Evolutionary conservation across 306 rosid species (phyloP).

Genomic region (Begonia fuchsioides): DNA sequence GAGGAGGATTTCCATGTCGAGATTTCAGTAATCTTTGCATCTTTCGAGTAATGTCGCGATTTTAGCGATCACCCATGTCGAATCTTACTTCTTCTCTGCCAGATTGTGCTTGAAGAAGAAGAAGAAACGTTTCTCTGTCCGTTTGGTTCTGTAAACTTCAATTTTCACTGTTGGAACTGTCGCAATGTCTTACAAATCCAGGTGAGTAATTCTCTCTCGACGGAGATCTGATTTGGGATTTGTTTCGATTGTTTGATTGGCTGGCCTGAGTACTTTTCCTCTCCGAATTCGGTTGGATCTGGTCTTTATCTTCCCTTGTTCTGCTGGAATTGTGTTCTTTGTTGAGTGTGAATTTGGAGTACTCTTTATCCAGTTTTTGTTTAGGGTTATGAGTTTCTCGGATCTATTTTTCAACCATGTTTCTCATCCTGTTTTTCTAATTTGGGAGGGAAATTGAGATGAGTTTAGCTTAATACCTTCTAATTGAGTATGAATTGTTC

Average conservation of each 20-base stretch:
- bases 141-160: conserved; percentile 6
- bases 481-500: conserved; percentile 6
- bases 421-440: background rate
- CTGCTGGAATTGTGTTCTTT: no score
- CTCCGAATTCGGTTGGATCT: conserved; percentile 29
- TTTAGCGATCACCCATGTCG: conserved; percentile 20
- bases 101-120: background rate
- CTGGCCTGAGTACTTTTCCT: conserved; percentile 9
- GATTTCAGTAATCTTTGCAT: background rate
- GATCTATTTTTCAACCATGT: conserved; percentile 3
- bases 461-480: conserved; percentile 13
- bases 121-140: conserved; percentile 2
- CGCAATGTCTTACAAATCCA: conserved; percentile 75
- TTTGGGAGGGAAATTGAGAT: conserved; percentile 1
- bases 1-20: background rate
- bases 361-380: background rate
- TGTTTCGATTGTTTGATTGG: background rate
- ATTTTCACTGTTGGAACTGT: conserved; percentile 12
- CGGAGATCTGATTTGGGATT: conserved; percentile 40
- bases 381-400: background rate
- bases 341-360: no score
- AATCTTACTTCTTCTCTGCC: background rate
- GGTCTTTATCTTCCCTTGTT: conserved; percentile 4
- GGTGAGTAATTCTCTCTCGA: conserved; percentile 28
- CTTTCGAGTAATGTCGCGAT: conserved; percentile 24